phyloP scores from a whole-genome alignment of 352 stramenopile genomes.

The Phytophthora hibernalis region DNA sequence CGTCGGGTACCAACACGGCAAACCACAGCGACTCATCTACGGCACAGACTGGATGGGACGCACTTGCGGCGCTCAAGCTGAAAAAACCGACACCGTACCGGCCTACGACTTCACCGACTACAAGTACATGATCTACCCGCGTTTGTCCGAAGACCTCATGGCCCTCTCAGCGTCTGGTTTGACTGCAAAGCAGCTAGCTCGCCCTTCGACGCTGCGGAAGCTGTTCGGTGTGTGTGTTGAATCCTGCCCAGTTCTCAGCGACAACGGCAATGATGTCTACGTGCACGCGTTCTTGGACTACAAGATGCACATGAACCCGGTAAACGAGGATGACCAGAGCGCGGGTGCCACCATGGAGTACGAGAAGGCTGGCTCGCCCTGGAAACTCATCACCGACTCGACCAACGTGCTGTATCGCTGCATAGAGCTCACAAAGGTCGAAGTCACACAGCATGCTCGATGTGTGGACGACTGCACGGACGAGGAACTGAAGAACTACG shows the following conservation, averaged over 20 bases:
- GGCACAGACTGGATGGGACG: constrained; percentile 77
- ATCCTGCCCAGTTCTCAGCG: constrained; percentile 58
- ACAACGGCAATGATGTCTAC: constrained; percentile 43
- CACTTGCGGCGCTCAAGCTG: constrained; percentile 64
- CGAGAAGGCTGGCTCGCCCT: constrained; percentile 61
- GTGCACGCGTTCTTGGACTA: constrained; percentile 76
- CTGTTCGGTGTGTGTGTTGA: constrained; percentile 59
- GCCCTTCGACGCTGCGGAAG: constrained; percentile 45
- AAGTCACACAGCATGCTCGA: constrained; percentile 49
- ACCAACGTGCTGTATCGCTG: constrained; percentile 75
- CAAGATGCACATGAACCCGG: constrained; percentile 31
- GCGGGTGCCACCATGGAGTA: constrained; percentile 52
- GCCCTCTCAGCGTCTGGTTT: constrained; percentile 25
- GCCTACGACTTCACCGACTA: constrained; percentile 76
- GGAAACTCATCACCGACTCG: constrained; percentile 67
- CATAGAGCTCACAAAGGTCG: constrained; percentile 66
- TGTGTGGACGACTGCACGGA: constrained; percentile 73
- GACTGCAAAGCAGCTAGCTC: constrained; percentile 24
- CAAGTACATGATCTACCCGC: constrained; percentile 76
- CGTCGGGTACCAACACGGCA: constrained; percentile 66
- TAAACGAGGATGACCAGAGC: constrained; percentile 43
- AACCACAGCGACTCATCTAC: constrained; percentile 81
- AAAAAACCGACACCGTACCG: constrained; percentile 48
- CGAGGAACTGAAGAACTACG: constrained; percentile 47
- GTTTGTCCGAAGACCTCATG: constrained; percentile 66